Conservation (phyloP, 2,329 filamentous ascomycete genomes). For the Xylariaceae sp. region DNA sequence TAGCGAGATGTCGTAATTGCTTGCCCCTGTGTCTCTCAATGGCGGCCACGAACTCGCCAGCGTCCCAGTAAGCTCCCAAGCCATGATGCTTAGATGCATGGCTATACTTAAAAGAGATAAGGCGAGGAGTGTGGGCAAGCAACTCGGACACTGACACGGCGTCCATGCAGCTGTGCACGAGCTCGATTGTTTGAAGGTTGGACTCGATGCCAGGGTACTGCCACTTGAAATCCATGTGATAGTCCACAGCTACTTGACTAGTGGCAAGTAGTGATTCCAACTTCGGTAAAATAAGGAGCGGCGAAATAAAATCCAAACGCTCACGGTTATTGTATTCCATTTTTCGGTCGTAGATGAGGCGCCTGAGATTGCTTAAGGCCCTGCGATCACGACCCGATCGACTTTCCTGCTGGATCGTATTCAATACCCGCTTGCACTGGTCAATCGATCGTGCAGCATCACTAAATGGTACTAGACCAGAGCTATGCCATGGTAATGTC, state of each 20-base stretch:
- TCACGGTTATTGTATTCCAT: constrained; percentile 4
- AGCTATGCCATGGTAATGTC: constrained; percentile 5
- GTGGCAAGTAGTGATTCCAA: constrained; percentile 6
- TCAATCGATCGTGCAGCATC: neutral
- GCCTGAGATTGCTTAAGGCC: constrained; percentile 4
- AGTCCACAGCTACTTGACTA: constrained; percentile 5
- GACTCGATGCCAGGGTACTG: constrained; percentile 14
- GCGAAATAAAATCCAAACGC: constrained; percentile 1
- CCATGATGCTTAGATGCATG: constrained; percentile 14
- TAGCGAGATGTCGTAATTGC: constrained; percentile 22
- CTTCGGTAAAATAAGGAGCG: neutral
- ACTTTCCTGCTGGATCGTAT: neutral
- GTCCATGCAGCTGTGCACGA: constrained; percentile 19
- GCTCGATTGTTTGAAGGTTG: constrained; percentile 15
- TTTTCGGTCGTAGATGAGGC: neutral
- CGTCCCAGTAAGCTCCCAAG: constrained; percentile 21
- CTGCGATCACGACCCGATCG: neutral
- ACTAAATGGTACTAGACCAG: neutral
- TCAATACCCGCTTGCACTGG: constrained; percentile 1
- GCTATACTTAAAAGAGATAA: constrained; percentile 18
- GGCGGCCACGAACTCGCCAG: constrained; percentile 22
- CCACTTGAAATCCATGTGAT: constrained; percentile 15
- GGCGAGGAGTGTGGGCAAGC: constrained; percentile 22
- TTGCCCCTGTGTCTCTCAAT: constrained; percentile 25
- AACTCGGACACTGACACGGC: constrained; percentile 12